These are phyloP conservation scores for Retiboletus fuscus DNA, from an alignment of 1,284 basidiomycete genomes.

Conservation along the genomic window DNA sequence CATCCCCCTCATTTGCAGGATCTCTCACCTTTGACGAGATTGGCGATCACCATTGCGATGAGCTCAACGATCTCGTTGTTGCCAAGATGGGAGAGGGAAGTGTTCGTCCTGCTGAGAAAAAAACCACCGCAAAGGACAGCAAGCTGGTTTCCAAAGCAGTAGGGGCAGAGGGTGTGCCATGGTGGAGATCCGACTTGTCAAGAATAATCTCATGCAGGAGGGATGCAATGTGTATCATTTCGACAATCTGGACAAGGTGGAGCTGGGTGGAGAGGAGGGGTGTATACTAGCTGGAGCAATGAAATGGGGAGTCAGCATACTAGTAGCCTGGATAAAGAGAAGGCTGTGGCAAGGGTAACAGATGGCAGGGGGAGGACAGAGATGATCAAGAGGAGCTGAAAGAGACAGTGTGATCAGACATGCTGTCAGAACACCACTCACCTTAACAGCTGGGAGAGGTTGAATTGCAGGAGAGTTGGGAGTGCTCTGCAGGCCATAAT, in stretches of 20 bases:
- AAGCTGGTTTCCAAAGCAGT: slow-evolving; percentile 95
- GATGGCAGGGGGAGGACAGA: slow-evolving; percentile 55
- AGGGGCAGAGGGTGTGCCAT: slow-evolving; percentile 88
- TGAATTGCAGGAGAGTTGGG: slow-evolving; percentile 63
- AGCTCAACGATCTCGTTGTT: slow-evolving; percentile 93
- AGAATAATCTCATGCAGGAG: slow-evolving; percentile 96
- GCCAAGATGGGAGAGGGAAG: slow-evolving; percentile 89
- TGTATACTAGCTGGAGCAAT: slow-evolving; percentile 50
- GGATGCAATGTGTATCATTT: slow-evolving; percentile 99
- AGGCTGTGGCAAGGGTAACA: slow-evolving; percentile 54
- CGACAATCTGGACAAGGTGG: slow-evolving; percentile 94
- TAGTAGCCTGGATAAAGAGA: too few species aligned
- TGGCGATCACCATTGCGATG: slow-evolving; percentile 92
- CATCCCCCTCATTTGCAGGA: slow-evolving; percentile 82
- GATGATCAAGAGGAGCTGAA: slow-evolving; percentile 63
- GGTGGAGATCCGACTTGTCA: slow-evolving; percentile 86
- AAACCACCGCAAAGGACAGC: slow-evolving; percentile 96
- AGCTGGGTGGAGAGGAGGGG: slow-evolving; percentile 85
- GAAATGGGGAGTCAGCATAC: slow-evolving; percentile 32
- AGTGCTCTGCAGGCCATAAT: slow-evolving; percentile 59
- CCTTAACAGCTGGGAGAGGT: too few species aligned
- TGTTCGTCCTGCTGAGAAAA: slow-evolving; percentile 90
- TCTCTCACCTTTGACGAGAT: slow-evolving; percentile 97
- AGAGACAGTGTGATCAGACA: slow-evolving; percentile 75
- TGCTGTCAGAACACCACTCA: too few species aligned